Base-by-base conservation (phyloP, 108 stramenopile genomes). In the Cyclostephanos invisitatus region DNA sequence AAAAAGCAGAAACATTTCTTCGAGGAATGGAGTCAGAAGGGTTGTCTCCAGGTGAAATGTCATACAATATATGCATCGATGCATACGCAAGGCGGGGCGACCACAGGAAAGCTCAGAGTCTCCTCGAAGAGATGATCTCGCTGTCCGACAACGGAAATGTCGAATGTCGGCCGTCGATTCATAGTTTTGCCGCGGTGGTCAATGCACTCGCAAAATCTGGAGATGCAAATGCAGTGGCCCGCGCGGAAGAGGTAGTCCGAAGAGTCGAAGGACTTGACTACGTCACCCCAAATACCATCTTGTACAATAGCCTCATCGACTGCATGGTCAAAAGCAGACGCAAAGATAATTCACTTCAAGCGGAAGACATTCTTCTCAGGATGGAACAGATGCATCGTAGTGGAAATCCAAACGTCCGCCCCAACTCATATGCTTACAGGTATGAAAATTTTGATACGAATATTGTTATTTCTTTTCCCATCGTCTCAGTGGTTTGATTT, bases 191-290 rank as follows among this genome's bases (percentile, higher is more conserved):
- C 20, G 51, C 78, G 50, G 64, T 78, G 58, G 65, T 89, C 29
- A 85, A 86, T 73, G 84, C 89, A 0, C 80, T 83, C 38, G 85
- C 89, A 53, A 86, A 87, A 47, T 70, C 84, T 24, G 73, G 64
- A 14, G 64, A 65, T 24, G 18, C 27, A 8, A 76, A 83, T 44
- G 57, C 74, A 21, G 51, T 70, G 5, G 75, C 77, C 12, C 80
- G 71, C n/a, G 83, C 83, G 22, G 71, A 73, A 58, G 64, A 49
- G 15, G 37, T 78, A 37, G 67, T 78, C 46, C 51, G 58, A 21
- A 67, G 53, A 67, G 78, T 71, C n/a, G 78, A 78, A 64, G 60
- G 67, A 11, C 51, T 78, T 9, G 75, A 70, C 57, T 77, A 70
- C 58, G 67, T 78, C 17, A 27, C 64, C 28, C 70, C 78, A 47